Evolutionary conservation across 495 filamentous ascomycete genomes (phyloP).

Genomic region (Neurospora tetrasperma): DNA sequence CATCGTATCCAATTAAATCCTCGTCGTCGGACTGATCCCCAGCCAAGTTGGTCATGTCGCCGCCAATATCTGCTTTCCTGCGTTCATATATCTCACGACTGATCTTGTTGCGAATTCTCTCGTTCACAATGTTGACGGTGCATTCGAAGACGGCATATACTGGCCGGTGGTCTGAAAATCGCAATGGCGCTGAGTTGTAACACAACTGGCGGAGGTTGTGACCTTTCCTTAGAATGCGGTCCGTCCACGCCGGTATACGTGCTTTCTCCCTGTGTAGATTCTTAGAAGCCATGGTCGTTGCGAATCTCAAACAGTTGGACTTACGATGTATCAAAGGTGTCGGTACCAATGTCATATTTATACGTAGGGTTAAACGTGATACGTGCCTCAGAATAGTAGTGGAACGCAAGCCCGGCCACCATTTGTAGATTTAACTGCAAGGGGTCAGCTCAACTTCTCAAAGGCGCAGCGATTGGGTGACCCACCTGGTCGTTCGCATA

Average conservation of each 20-base stretch:
- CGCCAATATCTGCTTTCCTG: constrained; percentile 48
- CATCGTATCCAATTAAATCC: constrained; percentile 60
- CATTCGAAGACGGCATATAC: constrained; percentile 86
- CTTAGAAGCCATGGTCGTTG: not conserved
- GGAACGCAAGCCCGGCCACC: constrained; percentile 82
- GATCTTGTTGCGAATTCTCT: constrained; percentile 57
- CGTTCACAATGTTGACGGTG: constrained; percentile 67
- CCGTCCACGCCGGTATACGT: constrained; percentile 94
- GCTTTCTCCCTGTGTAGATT: constrained; percentile 60
- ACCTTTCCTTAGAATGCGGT: constrained; percentile 83
- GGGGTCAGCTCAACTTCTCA: constrained; percentile 7
- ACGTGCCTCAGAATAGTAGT: constrained; percentile 76
- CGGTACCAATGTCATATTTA: constrained; percentile 80
- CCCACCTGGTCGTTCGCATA: constrained; percentile 88
- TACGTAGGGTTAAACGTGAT: constrained; percentile 89
- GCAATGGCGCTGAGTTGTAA: constrained; percentile 68
- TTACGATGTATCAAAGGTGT: constrained; percentile 87
- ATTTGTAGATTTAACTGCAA: constrained; percentile 84
- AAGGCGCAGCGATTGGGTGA: not conserved
- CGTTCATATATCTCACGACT: constrained; percentile 61
- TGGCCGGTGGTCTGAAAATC: constrained; percentile 88
- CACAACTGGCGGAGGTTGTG: constrained; percentile 67
- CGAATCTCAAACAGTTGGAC: constrained; percentile 15
- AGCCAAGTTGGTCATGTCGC: constrained; percentile 32
- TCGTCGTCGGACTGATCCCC: constrained; percentile 59